These are phyloP conservation scores for Gossypium mustelinum DNA, from an alignment of 345 rosid species.

Conservation along the genomic window DNA sequence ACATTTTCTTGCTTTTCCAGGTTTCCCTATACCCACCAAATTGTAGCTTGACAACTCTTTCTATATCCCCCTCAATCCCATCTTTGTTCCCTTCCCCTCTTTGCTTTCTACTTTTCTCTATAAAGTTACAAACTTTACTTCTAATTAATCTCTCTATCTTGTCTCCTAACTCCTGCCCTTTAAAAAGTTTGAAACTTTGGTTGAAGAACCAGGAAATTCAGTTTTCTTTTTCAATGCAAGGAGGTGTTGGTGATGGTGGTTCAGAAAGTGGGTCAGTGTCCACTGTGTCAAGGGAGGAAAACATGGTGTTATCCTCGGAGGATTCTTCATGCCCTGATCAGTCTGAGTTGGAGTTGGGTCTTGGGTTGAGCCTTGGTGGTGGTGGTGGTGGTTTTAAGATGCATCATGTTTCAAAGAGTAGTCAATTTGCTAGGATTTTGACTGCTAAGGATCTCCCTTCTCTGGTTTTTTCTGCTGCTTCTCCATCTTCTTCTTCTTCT, in stretches of 20 bases:
- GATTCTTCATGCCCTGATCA: constrained; percentile 69
- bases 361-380: constrained; percentile 54
- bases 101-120: constrained; percentile 22
- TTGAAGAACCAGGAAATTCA: background rate
- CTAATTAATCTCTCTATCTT: constrained; percentile 26
- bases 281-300: constrained; percentile 53
- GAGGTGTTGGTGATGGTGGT: constrained; percentile 23
- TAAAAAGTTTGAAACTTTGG: background rate
- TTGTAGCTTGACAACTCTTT: background rate
- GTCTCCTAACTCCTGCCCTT: background rate
- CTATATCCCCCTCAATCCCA: background rate
- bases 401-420: constrained; percentile 27
- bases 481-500: constrained; percentile 28
- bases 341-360: constrained; percentile 56
- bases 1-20: constrained; percentile 1
- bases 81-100: constrained; percentile 26
- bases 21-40: constrained; percentile 7
- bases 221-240: constrained; percentile 7
- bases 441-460: constrained; percentile 55
- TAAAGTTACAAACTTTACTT: constrained; percentile 40
- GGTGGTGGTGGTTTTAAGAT: constrained; percentile 17
- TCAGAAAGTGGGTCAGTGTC: constrained; percentile 40
- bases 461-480: constrained; percentile 22
- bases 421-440: constrained; percentile 41
- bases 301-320: constrained; percentile 57